Evolutionary conservation across 1,284 basidiomycete species (phyloP), one percentile per base, ranked within the genome.

Genomic region (Macrocystidia cucumis): DNA sequence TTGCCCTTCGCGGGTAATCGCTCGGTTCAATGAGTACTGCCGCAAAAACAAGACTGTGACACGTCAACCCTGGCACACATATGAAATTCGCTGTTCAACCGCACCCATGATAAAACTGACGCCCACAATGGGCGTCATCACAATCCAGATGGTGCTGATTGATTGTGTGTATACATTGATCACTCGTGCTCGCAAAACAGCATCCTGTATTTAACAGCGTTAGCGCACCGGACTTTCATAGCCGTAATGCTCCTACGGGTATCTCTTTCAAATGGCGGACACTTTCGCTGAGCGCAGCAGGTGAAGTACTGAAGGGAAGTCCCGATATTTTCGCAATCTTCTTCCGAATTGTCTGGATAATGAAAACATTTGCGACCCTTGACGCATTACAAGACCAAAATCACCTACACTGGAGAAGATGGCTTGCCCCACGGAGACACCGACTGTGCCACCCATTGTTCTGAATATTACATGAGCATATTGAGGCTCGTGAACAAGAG

Each of bases 381-480:
- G n/a, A n/a, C n/a, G n/a, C n/a, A n/a, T 6, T 24, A 12, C 9
- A 34, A 13, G n/a, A 16, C n/a, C n/a, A n/a, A 3, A 16, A 9
- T 5, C 2, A 62, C 73, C 36, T 48, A 81, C 72, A 34, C 72
- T 74, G 3, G 75, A 59, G 43, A 78, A 79, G 40, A 87, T 77
- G 1, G 78, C 72, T 46, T 86, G 77, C 16, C 83, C 81, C 21
- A 86, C 52, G 0, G 83, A 68, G 38, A 90, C 73, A 4, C 85
- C 84, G 22, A 89, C 64, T 0, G 86, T 83, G 3, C 79, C 85
- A n/a, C 85, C 86, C n/a, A 89, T 55, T 0, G 72, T 75, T 35
- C 80, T 78, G 39, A n/a, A 34, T 19, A 16, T 40, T 25, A 28
- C 16, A 24, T 3, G 12, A 29, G 19, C 14, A 1, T n/a, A 39